Base-by-base conservation (phyloP, 176 grass and related monocot genomes). In the Triticum urartu region DNA sequence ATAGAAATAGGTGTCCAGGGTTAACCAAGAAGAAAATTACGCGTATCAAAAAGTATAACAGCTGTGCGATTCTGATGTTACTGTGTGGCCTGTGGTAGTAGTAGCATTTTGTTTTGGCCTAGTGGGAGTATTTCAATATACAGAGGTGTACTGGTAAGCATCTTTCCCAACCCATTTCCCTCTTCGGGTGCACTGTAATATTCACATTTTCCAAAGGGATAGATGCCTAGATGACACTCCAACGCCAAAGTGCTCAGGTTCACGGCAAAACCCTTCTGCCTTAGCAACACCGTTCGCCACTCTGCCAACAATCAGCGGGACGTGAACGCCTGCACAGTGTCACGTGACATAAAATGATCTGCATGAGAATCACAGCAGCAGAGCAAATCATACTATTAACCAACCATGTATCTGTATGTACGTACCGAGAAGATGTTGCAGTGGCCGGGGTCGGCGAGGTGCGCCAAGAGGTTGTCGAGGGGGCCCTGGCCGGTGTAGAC, bases 361-460 rank as follows among this genome's bases (percentile, higher is more conserved):
- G 4, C 30, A 39, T 18, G 21, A 78, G 25, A 70, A 68, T 6
- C 72, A 32, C 10, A 43, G 20, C 65, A 64, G 34, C 24, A 21
- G 33, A 64, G 34, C 24, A 21, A 43, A 30, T 0, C 4, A 14
- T 30, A 17, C 21, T 14, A 48, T 12, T 13, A 48, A 3, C n/a
- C 22, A 50, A 5, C 9, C 50, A 35, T 11, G 28, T 52, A 21
- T 33, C 4, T 0, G 10, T 3, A 75, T 33, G 34, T 78, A 36
- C 35, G 35, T 36, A 36, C 35, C 36, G 36, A 38, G 89, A 96
- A 96, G 84, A 96, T 84, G 78, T 96, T 96, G 87, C 75, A 82
- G 87, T 96, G 94, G 7, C 90, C 93, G 13, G 95, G 95, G 89
- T 98, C 96, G 77, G 96, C 93, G 65, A 98, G 66, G 83, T 95